These are phyloP conservation scores for Straminergon stramineum DNA, from an alignment of 225 moss, liverwort and hornwort genomes.

Conservation along the genomic window DNA sequence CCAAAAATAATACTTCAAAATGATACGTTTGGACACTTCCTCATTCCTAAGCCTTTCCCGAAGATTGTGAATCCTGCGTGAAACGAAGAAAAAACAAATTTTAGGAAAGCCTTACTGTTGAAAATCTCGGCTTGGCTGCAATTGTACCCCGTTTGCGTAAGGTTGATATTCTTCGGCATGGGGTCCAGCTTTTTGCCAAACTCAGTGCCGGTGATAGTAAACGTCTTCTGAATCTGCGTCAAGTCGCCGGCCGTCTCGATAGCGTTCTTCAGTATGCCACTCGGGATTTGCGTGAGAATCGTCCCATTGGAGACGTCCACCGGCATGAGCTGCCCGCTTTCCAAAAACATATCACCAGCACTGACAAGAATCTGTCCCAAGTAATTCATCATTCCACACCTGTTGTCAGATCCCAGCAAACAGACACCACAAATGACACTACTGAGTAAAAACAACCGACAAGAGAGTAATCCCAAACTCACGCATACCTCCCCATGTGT, in stretches of 20 bases:
- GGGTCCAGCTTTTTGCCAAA: constrained; percentile 56
- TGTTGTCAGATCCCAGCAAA: not conserved
- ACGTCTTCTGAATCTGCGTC: constrained; percentile 41
- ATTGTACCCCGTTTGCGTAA: constrained; percentile 44
- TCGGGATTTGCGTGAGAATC: constrained; percentile 16
- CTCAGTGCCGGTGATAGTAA: constrained; percentile 64
- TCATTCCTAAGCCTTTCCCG: not conserved
- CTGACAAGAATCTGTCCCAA: constrained; percentile 33
- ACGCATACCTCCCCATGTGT: constrained; percentile 42
- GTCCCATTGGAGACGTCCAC: constrained; percentile 65
- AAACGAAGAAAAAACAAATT: not conserved
- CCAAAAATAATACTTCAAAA: not conserved
- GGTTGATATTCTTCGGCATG: constrained; percentile 53
- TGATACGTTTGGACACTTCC: not conserved
- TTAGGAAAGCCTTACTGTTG: constrained; percentile 22
- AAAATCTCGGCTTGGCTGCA: constrained; percentile 41
- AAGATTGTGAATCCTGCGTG: not conserved
- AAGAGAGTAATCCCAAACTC: not conserved
- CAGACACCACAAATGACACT: not conserved
- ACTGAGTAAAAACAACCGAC: not conserved
- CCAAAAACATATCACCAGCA: constrained; percentile 24
- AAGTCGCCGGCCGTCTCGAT: constrained; percentile 73
- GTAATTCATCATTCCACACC: not conserved
- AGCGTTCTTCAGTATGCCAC: constrained; percentile 58
- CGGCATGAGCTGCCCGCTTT: constrained; percentile 28